Percentiles rank a stretch among this genome's conserved stretches.
Conservation (phyloP, 2,329 filamentous ascomycete genomes). For the Neofusicoccum cordaticola region DNA sequence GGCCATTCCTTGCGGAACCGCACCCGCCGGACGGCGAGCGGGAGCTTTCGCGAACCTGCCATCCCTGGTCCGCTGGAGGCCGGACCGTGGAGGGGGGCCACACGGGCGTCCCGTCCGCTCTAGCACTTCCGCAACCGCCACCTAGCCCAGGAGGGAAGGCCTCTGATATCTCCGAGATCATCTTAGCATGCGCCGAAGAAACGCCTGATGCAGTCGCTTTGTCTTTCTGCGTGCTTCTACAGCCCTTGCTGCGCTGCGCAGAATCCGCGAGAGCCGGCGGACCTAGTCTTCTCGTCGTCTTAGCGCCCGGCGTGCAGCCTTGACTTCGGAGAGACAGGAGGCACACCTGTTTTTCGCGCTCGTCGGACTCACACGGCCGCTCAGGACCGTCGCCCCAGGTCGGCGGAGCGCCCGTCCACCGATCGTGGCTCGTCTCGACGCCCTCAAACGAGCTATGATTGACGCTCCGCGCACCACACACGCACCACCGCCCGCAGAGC, state of each 20-base stretch:
- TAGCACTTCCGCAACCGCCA: neutral
- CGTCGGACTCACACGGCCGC: neutral
- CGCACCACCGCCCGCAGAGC: neutral
- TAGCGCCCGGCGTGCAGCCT: conserved; percentile 8
- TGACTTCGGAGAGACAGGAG: neutral
- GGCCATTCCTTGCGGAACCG: neutral
- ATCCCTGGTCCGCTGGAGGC: conserved; percentile 1
- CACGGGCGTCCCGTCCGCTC: neutral
- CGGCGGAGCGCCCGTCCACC: neutral
- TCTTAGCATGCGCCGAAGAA: neutral
- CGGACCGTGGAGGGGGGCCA: neutral
- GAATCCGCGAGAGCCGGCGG: neutral
- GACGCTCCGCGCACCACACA: neutral
- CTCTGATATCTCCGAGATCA: neutral
- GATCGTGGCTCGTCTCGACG: neutral
- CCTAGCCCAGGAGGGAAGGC: conserved; percentile 4
- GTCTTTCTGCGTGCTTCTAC: neutral
- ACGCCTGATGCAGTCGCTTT: neutral
- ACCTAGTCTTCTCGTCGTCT: neutral
- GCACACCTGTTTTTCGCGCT: neutral
- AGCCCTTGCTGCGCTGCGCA: neutral
- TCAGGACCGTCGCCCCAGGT: neutral
- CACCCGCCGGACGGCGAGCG: neutral
- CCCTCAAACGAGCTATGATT: neutral
- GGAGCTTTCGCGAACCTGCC: neutral